Conservation (phyloP, 2,329 filamentous ascomycete species). For the Alternaria ventricosa region DNA sequence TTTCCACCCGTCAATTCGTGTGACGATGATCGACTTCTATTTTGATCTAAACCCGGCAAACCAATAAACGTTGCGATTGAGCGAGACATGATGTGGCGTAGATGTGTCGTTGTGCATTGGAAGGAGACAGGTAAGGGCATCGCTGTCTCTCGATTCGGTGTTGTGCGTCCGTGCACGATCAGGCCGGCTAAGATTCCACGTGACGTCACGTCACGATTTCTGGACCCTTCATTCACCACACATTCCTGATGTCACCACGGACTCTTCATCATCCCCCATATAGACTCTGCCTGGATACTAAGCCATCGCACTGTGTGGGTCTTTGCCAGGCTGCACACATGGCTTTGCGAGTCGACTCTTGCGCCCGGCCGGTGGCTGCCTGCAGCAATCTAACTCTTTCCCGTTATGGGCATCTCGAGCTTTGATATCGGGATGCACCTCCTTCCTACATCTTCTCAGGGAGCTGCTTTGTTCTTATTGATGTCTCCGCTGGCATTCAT, state of each 20-base stretch:
- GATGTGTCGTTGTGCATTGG: not conserved
- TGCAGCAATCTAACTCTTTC: slow-evolving; percentile 1
- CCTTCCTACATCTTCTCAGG: not conserved
- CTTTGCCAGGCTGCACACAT: not conserved
- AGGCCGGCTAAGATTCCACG: not conserved
- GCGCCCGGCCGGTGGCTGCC: not conserved
- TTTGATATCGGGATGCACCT: not conserved
- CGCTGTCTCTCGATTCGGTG: not conserved
- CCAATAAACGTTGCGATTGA: not conserved
- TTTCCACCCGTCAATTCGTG: not conserved
- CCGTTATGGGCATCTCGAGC: not conserved
- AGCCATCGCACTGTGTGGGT: not conserved
- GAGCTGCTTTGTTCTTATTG: not conserved
- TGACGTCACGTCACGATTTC: not conserved
- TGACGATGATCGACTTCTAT: not conserved
- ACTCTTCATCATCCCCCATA: not conserved
- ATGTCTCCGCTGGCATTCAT: not conserved
- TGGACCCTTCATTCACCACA: not conserved
- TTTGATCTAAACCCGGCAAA: not conserved
- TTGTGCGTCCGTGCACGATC: not conserved
- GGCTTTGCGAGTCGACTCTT: not conserved
- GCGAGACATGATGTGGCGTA: not conserved
- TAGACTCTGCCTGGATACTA: not conserved
- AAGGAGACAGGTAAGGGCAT: not conserved
- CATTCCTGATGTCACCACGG: not conserved